Conservation (phyloP, 2,329 filamentous ascomycete species). For the Aspergillus pseudonomiae region DNA sequence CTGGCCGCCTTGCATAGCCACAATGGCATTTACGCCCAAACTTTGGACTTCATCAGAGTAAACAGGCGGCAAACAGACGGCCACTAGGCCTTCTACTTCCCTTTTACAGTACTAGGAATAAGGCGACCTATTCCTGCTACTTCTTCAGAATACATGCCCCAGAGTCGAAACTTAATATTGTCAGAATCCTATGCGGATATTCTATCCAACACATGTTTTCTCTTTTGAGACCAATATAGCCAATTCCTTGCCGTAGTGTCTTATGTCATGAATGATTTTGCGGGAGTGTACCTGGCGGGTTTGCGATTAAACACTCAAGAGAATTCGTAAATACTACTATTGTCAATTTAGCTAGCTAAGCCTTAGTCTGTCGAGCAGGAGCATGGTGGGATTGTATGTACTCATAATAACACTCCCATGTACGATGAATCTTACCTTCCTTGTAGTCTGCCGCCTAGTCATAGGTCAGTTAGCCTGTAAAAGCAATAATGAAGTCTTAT, state of each 20-base stretch:
- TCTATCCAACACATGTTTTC: background rate
- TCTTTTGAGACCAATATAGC: too few species aligned
- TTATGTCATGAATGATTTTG: background rate
- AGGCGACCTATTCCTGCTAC: background rate
- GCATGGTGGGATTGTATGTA: background rate
- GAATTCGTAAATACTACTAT: conserved; percentile 1
- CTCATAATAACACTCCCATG: conserved; percentile 11
- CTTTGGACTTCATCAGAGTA: too few species aligned
- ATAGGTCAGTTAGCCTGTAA: background rate
- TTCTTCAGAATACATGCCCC: too few species aligned
- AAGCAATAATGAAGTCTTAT: background rate
- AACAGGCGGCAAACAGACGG: too few species aligned
- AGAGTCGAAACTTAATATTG: too few species aligned
- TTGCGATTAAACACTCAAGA: background rate
- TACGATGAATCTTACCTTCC: conserved; percentile 8
- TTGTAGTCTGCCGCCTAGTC: conserved; percentile 2
- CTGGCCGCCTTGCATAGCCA: too few species aligned
- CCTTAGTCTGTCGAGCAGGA: background rate
- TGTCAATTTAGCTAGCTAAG: background rate
- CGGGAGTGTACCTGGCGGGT: background rate
- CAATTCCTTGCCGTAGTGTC: background rate
- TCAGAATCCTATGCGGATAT: background rate
- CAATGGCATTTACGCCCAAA: too few species aligned
- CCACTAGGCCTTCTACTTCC: too few species aligned
- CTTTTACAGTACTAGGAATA: too few species aligned